Percentiles rank a stretch among this genome's conserved stretches.
Evolutionary conservation across 2,329 filamentous ascomycete species (phyloP).

Genomic region (Colletotrichum sansevieriae): DNA sequence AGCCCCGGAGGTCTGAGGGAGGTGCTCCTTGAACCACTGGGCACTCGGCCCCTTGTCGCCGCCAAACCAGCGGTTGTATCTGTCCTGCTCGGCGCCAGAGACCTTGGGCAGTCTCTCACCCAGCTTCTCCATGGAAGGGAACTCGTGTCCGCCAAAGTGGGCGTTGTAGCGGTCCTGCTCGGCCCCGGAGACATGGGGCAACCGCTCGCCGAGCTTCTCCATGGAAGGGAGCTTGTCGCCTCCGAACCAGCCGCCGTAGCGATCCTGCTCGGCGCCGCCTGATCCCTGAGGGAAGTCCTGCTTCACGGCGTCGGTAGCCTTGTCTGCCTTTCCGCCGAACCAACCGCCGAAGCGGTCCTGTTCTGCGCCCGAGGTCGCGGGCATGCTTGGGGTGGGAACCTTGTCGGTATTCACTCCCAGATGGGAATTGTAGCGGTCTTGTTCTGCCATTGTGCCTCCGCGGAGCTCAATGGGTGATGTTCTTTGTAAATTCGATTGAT

Average conservation of each 20-base stretch:
- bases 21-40: constrained; percentile 25
- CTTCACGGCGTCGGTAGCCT: constrained; percentile 36
- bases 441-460: constrained; percentile 41
- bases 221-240: constrained; percentile 35
- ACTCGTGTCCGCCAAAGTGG: constrained; percentile 44
- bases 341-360: constrained; percentile 37
- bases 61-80: constrained; percentile 42
- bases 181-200: constrained; percentile 40
- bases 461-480: constrained; percentile 19
- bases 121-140: constrained; percentile 15
- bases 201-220: constrained; percentile 16
- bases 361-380: constrained; percentile 33
- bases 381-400: constrained; percentile 30
- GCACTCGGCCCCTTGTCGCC: constrained; percentile 33
- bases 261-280: constrained; percentile 45
- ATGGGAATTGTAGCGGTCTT: constrained; percentile 43
- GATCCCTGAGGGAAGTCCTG: constrained; percentile 29
- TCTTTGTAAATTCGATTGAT: not conserved
- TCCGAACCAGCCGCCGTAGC: constrained; percentile 44
- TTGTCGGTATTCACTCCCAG: constrained; percentile 40
- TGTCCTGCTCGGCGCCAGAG: constrained; percentile 41
- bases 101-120: constrained; percentile 32
- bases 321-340: constrained; percentile 29
- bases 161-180: constrained; percentile 45
- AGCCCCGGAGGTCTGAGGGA: constrained; percentile 37